Evolutionary conservation across 2,329 filamentous ascomycete species (phyloP), one percentile per base, ranked within the genome.

Genomic region (Penicillium brasilianum): DNA sequence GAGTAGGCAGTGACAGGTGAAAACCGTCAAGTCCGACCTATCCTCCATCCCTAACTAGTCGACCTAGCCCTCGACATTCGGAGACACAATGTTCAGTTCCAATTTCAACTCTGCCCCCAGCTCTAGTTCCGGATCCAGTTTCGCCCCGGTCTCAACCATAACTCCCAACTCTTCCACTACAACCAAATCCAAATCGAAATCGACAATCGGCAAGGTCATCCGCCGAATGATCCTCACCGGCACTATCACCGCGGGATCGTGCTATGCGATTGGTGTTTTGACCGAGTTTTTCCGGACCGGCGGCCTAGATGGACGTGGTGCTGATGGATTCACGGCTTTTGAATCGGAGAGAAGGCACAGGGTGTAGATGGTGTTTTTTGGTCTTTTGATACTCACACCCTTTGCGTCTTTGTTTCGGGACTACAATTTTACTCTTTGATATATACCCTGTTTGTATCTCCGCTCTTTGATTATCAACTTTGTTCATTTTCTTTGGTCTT

Each of bases 221-320:
- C 73, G 75, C 25, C 68, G 75, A 41, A 73, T 78, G 61, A 22
- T 80, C 8, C 58, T 78, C n/a, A 66, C 73, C 22, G 74, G 78
- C 6, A 65, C 65, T 1, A 70, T 69, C 4, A 76, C 76, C 2
- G 77, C 73, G 25, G 75, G 68, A 36, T 75, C 76, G 5, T 80
- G 75, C 58, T 81, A 81, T 67, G 76, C 77, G 2, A 65, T 78
- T 36, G 77, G 78, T 4, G 77, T 77, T 36, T 71, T 77, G 4
- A 67, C 62, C 11, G 77, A 80, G 63, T 80, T 76, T 62, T 79
- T 80, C 65, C 72, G 77, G 28, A 79, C 77, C 13, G 77, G 77
- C 6, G 77, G 77, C 0, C 41, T 70, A 41, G 76, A 78, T 50
- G 77, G 77, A 13, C 60, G 63, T 46, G 76, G 77, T 2, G 72